Conservation (phyloP, 257 asterid genomes). For the Paulownia fortunei region DNA sequence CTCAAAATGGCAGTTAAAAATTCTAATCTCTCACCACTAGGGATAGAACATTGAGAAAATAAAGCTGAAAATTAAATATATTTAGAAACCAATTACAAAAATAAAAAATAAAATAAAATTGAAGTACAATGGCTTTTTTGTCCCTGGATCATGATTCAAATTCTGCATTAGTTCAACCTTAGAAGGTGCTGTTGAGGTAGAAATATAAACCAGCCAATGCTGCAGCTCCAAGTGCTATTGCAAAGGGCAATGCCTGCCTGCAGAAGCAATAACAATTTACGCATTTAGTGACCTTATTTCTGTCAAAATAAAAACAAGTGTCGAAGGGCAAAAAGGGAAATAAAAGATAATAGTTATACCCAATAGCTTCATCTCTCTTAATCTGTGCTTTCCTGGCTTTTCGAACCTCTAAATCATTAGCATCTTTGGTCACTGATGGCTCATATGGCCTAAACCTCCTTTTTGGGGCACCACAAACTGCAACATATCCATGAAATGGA, state of each 20-base stretch:
- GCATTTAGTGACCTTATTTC: background rate
- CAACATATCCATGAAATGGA: slow-evolving; percentile 2
- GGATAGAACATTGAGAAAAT: background rate
- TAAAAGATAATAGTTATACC: slow-evolving; percentile 41
- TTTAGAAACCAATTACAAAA: background rate
- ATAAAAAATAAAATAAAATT: background rate
- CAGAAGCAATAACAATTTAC: slow-evolving; percentile 18
- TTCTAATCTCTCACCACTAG: background rate
- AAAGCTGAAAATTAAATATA: background rate
- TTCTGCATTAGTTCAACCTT: slow-evolving; percentile 18
- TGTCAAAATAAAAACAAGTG: background rate
- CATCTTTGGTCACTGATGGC: slow-evolving; percentile 75
- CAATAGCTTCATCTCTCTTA: slow-evolving; percentile 75
- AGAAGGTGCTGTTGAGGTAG: slow-evolving; percentile 67
- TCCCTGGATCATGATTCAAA: background rate
- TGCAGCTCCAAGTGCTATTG: slow-evolving; percentile 75
- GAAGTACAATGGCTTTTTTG: background rate
- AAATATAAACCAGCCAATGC: slow-evolving; percentile 70
- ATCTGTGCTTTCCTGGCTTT: slow-evolving; percentile 87
- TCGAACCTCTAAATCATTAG: slow-evolving; percentile 59
- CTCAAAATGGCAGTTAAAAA: background rate
- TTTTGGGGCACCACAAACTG: slow-evolving; percentile 98
- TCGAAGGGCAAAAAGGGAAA: background rate
- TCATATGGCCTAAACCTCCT: slow-evolving; percentile 77
- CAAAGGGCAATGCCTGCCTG: slow-evolving; percentile 87